Evolutionary conservation across 1,284 basidiomycete species (phyloP), one percentile per base, ranked within the genome.

Genomic region (Boletus sp.): DNA sequence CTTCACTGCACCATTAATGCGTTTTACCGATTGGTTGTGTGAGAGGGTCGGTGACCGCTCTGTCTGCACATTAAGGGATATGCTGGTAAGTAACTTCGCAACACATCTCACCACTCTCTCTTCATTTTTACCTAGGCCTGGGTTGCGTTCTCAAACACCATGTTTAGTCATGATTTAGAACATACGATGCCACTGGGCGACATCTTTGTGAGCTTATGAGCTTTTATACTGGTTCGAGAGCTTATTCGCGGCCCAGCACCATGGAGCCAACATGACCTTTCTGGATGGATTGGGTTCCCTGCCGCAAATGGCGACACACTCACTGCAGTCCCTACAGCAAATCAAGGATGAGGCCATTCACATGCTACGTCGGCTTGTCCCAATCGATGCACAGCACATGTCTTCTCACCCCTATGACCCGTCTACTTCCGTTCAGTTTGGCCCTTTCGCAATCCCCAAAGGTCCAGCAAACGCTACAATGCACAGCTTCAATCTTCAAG

Each of bases 231-330:
- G 16, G 5, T 35, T 17, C 50, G 47, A 4, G 33, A 19, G 23
- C 20, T 63, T 27, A 59, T 44, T 40, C 33, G 12, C 36, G 44
- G 20, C 44, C 19, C 54, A 94, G 91, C 84, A 90, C 61, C 90
- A 95, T 60, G 91, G 87, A 10, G 92, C 91, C 2, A 81, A 84
- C 57, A 86, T 95, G 86, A 84, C 88, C 2, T 81, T 90, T 57
- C 70, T 95, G 14, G 92, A 95, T 63, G 91, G 93, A 26, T 70
- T 95, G 7, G 82, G 80, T 34, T 85, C 89, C 0, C 71, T 91
- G 13, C 83, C 89, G 29, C 87, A 88, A 60, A 69, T 84, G 14
- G 69, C 78, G 8, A 67, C 75, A 10, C 82, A 80, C 56, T 77
- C 84, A 2, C 64, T 55, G 20, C 71, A 75, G 6, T 69, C 75